Conservation (phyloP, 2,329 filamentous ascomycete genomes). For the Parascedosporium putredinis region DNA sequence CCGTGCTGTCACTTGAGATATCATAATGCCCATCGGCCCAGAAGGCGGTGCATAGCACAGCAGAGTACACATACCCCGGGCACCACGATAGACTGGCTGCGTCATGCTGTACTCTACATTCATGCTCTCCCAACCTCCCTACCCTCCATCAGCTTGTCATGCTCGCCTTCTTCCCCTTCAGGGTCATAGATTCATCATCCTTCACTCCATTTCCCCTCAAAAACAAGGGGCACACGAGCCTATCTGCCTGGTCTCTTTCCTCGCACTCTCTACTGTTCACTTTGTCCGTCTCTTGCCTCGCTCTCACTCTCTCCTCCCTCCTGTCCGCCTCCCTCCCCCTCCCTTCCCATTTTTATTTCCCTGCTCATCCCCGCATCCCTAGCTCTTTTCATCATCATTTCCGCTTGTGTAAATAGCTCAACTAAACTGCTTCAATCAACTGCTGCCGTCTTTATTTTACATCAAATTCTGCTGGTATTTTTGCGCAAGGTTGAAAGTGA, state of each 20-base stretch:
- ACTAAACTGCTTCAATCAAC: background rate
- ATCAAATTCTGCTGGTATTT: background rate
- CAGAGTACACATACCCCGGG: background rate
- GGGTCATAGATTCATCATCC: conserved; percentile 1
- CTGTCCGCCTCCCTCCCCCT: background rate
- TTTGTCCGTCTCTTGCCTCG: too few relatives aligned
- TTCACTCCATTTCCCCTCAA: background rate
- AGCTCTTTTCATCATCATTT: background rate
- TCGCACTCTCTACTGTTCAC: too few relatives aligned
- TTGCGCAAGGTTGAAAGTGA: background rate
- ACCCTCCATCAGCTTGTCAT: conserved; percentile 1
- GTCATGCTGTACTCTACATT: background rate
- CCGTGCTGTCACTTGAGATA: background rate
- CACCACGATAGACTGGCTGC: background rate
- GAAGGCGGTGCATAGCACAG: background rate
- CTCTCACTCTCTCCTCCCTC: background rate
- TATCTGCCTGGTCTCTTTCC: too few relatives aligned
- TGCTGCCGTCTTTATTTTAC: background rate
- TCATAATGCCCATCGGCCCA: too few relatives aligned
- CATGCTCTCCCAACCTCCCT: background rate
- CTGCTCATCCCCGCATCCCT: background rate
- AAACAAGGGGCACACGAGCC: background rate
- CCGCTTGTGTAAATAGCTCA: conserved; percentile 1
- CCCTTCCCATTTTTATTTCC: background rate
- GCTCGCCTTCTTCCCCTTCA: background rate